These are phyloP conservation scores for Chlamydomonas sp. DNA, from an alignment of 139 green algal species.

Conservation along the genomic window DNA sequence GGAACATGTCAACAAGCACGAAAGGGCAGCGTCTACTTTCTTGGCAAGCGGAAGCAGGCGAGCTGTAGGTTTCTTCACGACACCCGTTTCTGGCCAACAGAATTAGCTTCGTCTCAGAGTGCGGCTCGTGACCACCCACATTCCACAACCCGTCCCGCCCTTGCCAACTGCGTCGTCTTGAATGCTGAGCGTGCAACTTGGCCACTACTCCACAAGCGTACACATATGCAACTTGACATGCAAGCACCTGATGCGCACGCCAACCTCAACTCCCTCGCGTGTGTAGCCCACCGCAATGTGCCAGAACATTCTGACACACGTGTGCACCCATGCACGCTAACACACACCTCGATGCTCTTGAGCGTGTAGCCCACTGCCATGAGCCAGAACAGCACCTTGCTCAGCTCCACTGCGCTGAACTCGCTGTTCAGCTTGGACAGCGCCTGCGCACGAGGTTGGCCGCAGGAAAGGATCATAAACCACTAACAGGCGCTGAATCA, in stretches of 20 bases:
- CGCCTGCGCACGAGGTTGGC: background rate
- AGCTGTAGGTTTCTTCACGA: no score
- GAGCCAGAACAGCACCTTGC: constrained; percentile 85
- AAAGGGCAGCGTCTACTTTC: no score
- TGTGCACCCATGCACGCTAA: background rate
- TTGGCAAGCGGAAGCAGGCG: no score
- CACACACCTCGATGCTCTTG: constrained; percentile 59
- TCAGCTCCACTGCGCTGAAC: constrained; percentile 75
- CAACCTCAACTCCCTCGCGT: background rate
- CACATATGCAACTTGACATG: background rate
- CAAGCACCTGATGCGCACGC: background rate
- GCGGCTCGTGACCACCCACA: background rate
- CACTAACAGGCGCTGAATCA: no score
- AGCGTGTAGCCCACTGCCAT: constrained; percentile 83
- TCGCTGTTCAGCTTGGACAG: constrained; percentile 45
- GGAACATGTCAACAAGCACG: no score
- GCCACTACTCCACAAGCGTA: background rate
- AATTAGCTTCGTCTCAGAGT: no score
- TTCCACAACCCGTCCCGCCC: background rate
- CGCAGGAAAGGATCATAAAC: no score
- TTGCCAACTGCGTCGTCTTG: background rate
- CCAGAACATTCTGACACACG: background rate
- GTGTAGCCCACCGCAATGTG: background rate
- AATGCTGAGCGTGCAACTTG: background rate
- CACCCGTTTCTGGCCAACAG: no score